Percentiles rank a stretch among this genome's conserved stretches.
phyloP scores from a whole-genome alignment of 306 rosid species.

The Macrotyloma uniflorum region DNA sequence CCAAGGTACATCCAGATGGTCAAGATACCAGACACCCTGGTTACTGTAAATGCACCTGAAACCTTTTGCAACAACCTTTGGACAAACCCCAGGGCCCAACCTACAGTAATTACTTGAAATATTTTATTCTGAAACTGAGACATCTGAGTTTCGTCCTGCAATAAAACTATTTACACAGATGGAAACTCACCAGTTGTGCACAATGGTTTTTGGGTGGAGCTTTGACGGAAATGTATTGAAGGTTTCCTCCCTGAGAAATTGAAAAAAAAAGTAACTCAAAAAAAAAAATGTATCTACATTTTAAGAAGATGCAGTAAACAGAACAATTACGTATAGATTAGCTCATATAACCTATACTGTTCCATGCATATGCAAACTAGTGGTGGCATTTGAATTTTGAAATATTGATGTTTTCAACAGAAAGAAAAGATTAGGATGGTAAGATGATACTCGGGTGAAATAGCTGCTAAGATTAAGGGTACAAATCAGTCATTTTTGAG shows the following conservation, averaged over 20 bases:
- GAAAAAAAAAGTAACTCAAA: slow-evolving; percentile 25
- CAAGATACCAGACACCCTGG: slow-evolving; percentile 96
- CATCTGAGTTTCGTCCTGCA: slow-evolving; percentile 10
- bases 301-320: slow-evolving; percentile 10
- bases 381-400: slow-evolving; percentile 11
- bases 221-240: slow-evolving; percentile 71
- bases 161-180: slow-evolving; percentile 25
- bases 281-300: slow-evolving; percentile 23
- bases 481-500: slow-evolving; percentile 23
- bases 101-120: slow-evolving; percentile 44
- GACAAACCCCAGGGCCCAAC: slow-evolving; percentile 88
- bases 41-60: slow-evolving; percentile 95
- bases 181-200: slow-evolving; percentile 86
- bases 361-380: slow-evolving; percentile 23
- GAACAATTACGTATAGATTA: slow-evolving; percentile 18
- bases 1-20: slow-evolving; percentile 97
- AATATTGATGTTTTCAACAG: slow-evolving; percentile 16
- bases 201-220: slow-evolving; percentile 84
- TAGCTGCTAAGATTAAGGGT: slow-evolving; percentile 18
- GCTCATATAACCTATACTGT: neutral
- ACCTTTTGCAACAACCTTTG: slow-evolving; percentile 83
- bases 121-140: slow-evolving; percentile 28
- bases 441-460: slow-evolving; percentile 22
- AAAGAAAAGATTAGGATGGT: slow-evolving; percentile 1
- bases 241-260: slow-evolving; percentile 90